Conservation (phyloP, 2,329 filamentous ascomycete species). For the Cryphonectria radicalis region DNA sequence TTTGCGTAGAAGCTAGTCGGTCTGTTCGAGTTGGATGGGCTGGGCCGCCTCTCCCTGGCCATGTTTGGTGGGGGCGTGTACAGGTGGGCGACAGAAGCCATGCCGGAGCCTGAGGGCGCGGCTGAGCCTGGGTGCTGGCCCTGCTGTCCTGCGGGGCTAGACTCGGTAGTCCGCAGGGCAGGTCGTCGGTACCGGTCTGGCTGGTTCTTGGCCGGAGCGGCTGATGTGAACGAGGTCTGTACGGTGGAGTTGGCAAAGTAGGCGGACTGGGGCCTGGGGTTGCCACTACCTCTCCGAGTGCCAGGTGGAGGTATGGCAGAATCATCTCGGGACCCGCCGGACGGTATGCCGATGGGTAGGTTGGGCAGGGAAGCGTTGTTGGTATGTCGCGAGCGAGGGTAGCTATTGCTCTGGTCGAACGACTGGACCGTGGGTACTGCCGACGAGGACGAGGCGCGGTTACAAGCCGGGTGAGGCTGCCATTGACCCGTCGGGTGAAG, state of each 20-base stretch:
- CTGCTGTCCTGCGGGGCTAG: slow-evolving; percentile 39
- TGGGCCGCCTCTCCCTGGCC: slow-evolving; percentile 39
- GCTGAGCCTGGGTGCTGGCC: slow-evolving; percentile 43
- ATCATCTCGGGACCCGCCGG: slow-evolving; percentile 57
- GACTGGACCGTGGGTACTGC: slow-evolving; percentile 46
- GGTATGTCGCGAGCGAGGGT: slow-evolving; percentile 38
- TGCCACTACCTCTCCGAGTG: slow-evolving; percentile 44
- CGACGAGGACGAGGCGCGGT: slow-evolving; percentile 52
- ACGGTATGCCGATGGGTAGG: slow-evolving; percentile 44
- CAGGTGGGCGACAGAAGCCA: slow-evolving; percentile 59
- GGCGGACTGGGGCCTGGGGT: slow-evolving; percentile 49
- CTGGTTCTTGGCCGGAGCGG: slow-evolving; percentile 66
- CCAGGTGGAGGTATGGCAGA: slow-evolving; percentile 49
- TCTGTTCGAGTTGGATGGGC: slow-evolving; percentile 46
- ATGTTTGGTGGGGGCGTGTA: slow-evolving; percentile 50
- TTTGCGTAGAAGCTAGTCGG: slow-evolving; percentile 58
- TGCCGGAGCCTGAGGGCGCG: slow-evolving; percentile 55
- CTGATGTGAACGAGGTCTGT: slow-evolving; percentile 59
- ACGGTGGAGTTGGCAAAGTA: slow-evolving; percentile 44
- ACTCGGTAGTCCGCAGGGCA: slow-evolving; percentile 60
- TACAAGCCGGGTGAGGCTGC: slow-evolving; percentile 52
- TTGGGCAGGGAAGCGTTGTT: slow-evolving; percentile 47
- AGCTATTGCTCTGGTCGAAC: slow-evolving; percentile 40
- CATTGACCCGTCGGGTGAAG: slow-evolving; percentile 60
- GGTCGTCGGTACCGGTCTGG: slow-evolving; percentile 83